Percentiles rank a stretch among this genome's conserved stretches.
Conservation (phyloP, 2,329 filamentous ascomycete species). For the Colletotrichum tofieldiae region DNA sequence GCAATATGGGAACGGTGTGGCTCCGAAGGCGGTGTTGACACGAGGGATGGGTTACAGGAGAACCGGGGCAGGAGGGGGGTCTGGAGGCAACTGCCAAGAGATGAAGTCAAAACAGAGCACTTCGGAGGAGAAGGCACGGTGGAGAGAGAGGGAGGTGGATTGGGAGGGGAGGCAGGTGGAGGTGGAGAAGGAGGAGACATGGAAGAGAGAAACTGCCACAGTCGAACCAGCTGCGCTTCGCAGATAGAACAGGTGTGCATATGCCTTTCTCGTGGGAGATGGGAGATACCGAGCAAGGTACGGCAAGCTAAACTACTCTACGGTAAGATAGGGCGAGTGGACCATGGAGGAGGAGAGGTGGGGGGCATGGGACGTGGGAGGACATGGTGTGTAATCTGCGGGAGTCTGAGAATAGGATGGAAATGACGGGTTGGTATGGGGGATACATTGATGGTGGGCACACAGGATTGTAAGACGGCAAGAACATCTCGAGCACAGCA, state of each 20-base stretch:
- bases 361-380: background rate
- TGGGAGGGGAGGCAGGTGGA: background rate
- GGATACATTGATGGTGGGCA: background rate
- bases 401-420: background rate
- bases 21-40: background rate
- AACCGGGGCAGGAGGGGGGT: background rate
- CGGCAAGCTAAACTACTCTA: background rate
- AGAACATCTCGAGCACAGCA: background rate
- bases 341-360: background rate
- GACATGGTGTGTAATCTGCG: background rate
- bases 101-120: constrained; percentile 39
- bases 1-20: background rate
- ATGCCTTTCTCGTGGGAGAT: background rate
- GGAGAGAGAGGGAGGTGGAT: background rate
- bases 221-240: too few relatives aligned
- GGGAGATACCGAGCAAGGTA: background rate
- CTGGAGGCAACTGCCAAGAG: constrained; percentile 14
- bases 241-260: background rate
- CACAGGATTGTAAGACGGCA: background rate
- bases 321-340: background rate
- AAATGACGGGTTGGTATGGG: background rate
- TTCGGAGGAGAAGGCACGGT: background rate
- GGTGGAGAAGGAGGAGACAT: background rate
- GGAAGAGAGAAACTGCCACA: background rate
- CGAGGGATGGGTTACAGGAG: background rate